These are phyloP conservation scores for Cutaneotrichosporon spelunceum DNA, from an alignment of 1,284 basidiomycete genomes.

Conservation along the genomic window DNA sequence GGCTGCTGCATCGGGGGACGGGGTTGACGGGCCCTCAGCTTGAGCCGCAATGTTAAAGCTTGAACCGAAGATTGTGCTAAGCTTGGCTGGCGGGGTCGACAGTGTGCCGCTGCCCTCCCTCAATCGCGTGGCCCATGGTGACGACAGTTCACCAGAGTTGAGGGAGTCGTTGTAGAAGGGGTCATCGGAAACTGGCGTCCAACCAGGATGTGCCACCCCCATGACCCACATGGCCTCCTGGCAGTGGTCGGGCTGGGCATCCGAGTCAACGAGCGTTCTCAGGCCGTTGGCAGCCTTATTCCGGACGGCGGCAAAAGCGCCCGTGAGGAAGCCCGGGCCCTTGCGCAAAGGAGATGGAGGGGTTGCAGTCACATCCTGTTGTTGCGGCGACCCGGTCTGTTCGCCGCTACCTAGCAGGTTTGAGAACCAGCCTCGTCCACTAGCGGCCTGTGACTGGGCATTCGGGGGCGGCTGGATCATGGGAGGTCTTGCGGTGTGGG, in stretches of 20 bases:
- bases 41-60: constrained; percentile 19
- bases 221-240: constrained; percentile 78
- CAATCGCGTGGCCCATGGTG: constrained; percentile 16
- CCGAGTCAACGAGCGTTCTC: constrained; percentile 76
- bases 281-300: constrained; percentile 55
- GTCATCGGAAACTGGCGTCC: constrained; percentile 32
- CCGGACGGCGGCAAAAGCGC: constrained; percentile 45
- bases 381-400: constrained; percentile 8
- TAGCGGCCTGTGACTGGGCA: constrained; percentile 20
- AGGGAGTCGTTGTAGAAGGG: neutral
- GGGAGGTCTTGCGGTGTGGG: neutral
- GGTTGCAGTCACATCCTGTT: neutral
- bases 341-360: constrained; percentile 42
- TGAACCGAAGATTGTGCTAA: constrained; percentile 47
- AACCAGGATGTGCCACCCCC: constrained; percentile 66
- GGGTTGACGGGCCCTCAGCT: constrained; percentile 10
- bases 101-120: constrained; percentile 13
- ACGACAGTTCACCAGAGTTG: constrained; percentile 1
- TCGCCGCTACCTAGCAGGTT: constrained; percentile 31
- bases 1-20: constrained; percentile 9
- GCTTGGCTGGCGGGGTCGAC: constrained; percentile 27
- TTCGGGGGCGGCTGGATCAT: constrained; percentile 24
- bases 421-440: constrained; percentile 48
- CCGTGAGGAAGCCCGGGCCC: constrained; percentile 38
- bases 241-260: constrained; percentile 71